Percentiles rank a stretch among this genome's conserved stretches.
These are phyloP conservation scores for Pseudoperonospora humuli DNA, from an alignment of 352 stramenopile genomes.

Conservation along the genomic window DNA sequence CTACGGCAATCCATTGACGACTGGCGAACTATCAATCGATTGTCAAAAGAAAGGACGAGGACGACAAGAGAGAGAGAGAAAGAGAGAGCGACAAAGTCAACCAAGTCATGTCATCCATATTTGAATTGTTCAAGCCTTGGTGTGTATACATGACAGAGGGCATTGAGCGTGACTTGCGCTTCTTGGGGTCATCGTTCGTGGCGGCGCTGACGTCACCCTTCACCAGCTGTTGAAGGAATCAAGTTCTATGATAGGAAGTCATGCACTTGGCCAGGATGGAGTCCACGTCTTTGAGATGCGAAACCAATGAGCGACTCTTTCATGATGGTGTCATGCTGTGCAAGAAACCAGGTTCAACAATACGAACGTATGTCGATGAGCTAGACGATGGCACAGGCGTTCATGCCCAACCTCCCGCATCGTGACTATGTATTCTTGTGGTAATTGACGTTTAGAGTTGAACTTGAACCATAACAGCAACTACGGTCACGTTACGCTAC, in stretches of 20 bases:
- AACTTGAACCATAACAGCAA: slow-evolving; percentile 44
- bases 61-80: no score
- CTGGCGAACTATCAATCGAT: no score
- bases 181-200: slow-evolving; percentile 73
- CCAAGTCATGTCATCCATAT: slow-evolving; percentile 57
- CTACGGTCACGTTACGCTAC: no score
- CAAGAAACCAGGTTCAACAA: slow-evolving; percentile 41
- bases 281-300: slow-evolving; percentile 47
- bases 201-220: slow-evolving; percentile 76
- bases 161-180: slow-evolving; percentile 80
- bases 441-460: slow-evolving; percentile 78
- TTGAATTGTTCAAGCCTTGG: slow-evolving; percentile 78
- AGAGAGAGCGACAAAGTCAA: no score
- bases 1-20: no score
- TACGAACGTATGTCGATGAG: slow-evolving; percentile 66
- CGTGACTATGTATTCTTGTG: slow-evolving; percentile 84
- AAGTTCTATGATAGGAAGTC: slow-evolving; percentile 78
- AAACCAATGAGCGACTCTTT: slow-evolving; percentile 82
- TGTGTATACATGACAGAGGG: slow-evolving; percentile 64
- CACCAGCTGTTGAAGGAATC: slow-evolving; percentile 64
- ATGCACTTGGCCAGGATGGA: slow-evolving; percentile 80
- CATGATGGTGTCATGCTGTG: slow-evolving; percentile 72
- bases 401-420: slow-evolving; percentile 76
- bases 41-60: no score
- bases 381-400: slow-evolving; percentile 75